Base-by-base conservation (phyloP, 495 filamentous ascomycete genomes). In the Acidomyces sp. region DNA sequence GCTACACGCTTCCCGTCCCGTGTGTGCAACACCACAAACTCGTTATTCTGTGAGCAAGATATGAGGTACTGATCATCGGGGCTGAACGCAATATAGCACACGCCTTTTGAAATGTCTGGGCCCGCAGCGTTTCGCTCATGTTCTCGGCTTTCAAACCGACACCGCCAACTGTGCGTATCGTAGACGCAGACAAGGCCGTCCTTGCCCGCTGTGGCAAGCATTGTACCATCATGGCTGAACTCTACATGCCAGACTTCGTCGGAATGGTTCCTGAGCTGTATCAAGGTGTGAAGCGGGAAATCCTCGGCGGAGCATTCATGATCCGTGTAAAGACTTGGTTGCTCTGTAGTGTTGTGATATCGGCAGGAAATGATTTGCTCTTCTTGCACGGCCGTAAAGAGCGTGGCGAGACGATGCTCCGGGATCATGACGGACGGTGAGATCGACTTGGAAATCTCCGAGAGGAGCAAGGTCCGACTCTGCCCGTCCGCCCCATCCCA, bases 351-450 rank as follows among this genome's bases (percentile, higher is more conserved):
- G 43, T 88, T 93, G 62, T 99, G 90, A 61, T 84, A 99, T 31
- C 85, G 61, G 52, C 90, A 99, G 27, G 73, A 69, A 34, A 74
- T 70, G 31, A 96, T 82, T 60, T 94, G 88, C 39, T 66, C 72
- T 34, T 75, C 64, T 54, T 95, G 93, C 20, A 92, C 74, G 41
- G 88, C 73, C 34, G 82, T 68, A 35, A 99, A 62, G n/a, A 99
- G 61, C 19, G 73, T 65, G 6, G 83, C 85, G n/a, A 99, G 67
- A 10, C 90, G 82, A 58, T 92, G 84, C 50, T 92, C 82, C 4
- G 90, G 92, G 35, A 99, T 83, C 92, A 99, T 96, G 18, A 93
- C 82, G n/a, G 85, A 86, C 1, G 90, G 90, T 3, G 92, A 92
- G 43, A 99, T 92, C 23, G 74, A 93, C 65, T 85, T 82, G 34